phyloP scores from a whole-genome alignment of 108 stramenopile species.

The Chaetoceros muelleri region DNA sequence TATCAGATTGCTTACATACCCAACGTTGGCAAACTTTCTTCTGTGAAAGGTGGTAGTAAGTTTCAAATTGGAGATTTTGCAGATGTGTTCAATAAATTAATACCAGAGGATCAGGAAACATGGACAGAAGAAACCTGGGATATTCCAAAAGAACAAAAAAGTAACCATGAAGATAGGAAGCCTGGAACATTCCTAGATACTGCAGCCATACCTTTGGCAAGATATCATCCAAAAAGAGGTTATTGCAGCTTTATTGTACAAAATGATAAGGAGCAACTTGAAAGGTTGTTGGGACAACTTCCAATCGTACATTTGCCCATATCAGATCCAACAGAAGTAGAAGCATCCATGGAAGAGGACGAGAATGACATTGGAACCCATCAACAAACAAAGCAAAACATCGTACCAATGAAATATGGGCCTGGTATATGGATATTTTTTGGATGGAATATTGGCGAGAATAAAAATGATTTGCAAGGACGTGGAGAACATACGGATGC shows the following conservation, averaged over 20 bases:
- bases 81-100: background rate
- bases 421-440: slow-evolving; percentile 52
- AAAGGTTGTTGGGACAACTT: slow-evolving; percentile 23
- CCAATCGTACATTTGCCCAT: slow-evolving; percentile 39
- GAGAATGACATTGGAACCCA: background rate
- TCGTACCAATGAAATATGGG: slow-evolving; percentile 19
- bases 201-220: background rate
- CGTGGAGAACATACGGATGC: slow-evolving; percentile 83
- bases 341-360: background rate
- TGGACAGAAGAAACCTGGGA: background rate
- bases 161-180: background rate
- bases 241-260: slow-evolving; percentile 82
- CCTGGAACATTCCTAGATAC: background rate
- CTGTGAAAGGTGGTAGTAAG: background rate
- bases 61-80: background rate
- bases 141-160: background rate
- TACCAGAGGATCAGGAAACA: background rate
- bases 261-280: slow-evolving; percentile 27
- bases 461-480: slow-evolving; percentile 28
- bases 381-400: background rate
- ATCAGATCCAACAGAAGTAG: too few relatives aligned
- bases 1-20: background rate
- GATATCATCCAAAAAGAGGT: too few relatives aligned
- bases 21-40: background rate
- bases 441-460: slow-evolving; percentile 27